phyloP scores from a whole-genome alignment of 1,139 yeast species.

The Hyphopichia fennica region DNA sequence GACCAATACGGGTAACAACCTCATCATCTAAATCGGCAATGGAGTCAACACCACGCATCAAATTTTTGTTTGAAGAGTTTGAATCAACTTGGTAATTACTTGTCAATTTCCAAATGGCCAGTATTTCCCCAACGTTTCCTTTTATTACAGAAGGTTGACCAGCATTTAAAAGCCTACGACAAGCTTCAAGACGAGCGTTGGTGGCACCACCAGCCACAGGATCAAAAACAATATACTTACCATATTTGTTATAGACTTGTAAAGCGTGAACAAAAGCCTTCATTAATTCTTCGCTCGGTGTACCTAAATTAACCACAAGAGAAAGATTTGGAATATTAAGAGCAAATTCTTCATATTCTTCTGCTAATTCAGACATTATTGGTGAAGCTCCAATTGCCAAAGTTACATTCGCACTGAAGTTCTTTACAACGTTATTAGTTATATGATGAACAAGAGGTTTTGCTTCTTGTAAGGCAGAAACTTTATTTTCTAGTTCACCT shows the following conservation, averaged over 20 bases:
- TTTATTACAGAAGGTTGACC: conserved; percentile 74
- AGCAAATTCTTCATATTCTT: conserved; percentile 71
- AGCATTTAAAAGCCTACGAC: conserved; percentile 48
- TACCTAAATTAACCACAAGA: conserved; percentile 75
- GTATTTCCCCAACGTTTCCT: conserved; percentile 86
- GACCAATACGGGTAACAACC: conserved; percentile 40
- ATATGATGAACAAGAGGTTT: conserved; percentile 81
- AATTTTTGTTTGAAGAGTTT: conserved; percentile 30
- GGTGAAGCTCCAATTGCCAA: conserved; percentile 87
- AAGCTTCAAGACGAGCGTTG: conserved; percentile 49
- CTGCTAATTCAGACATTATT: conserved; percentile 79
- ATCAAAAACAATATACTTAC: conserved; percentile 73
- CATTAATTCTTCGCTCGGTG: conserved; percentile 51
- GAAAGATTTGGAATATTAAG: conserved; percentile 49
- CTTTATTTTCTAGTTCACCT: not conserved
- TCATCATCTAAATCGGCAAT: conserved; percentile 31
- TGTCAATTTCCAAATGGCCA: conserved; percentile 39
- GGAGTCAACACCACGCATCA: conserved; percentile 81
- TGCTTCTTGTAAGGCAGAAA: conserved; percentile 4
- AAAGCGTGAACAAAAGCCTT: conserved; percentile 54
- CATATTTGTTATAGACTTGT: conserved; percentile 53
- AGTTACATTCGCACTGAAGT: conserved; percentile 87
- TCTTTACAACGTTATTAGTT: conserved; percentile 87
- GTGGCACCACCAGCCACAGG: conserved; percentile 95
- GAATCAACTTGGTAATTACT: conserved; percentile 28